Percentiles rank a stretch among this genome's conserved stretches.
Evolutionary conservation across 2,329 filamentous ascomycete genomes (phyloP).

Genomic region (Alternaria consortialis): DNA sequence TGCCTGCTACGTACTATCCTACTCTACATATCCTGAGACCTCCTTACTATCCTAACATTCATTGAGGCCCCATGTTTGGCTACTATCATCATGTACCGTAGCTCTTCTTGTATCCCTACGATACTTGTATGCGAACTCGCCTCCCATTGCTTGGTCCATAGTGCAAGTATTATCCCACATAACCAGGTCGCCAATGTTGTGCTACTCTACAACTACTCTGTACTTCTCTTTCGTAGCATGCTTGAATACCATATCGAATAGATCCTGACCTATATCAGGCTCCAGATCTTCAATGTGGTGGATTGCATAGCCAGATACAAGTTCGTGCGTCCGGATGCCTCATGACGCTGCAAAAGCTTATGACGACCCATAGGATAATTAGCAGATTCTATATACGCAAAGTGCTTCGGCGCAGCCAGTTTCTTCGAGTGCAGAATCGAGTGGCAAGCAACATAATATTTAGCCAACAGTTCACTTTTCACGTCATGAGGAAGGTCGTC

Average conservation of each 20-base stretch:
- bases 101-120: not conserved
- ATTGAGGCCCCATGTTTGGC: not conserved
- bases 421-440: not conserved
- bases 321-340: slow-evolving; percentile 61
- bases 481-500: not conserved
- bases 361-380: slow-evolving; percentile 56
- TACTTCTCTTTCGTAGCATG: not conserved
- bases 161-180: not conserved
- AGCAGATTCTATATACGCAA: slow-evolving; percentile 54
- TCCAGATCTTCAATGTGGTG: not conserved
- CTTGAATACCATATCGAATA: not conserved
- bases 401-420: slow-evolving; percentile 55
- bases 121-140: not conserved
- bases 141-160: not conserved
- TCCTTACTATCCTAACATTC: not conserved
- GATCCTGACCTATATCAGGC: not conserved
- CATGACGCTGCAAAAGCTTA: slow-evolving; percentile 61
- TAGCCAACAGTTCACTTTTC: not conserved
- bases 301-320: slow-evolving; percentile 51
- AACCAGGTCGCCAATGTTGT: not conserved
- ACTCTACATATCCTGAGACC: no score
- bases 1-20: no score
- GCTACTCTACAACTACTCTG: not conserved
- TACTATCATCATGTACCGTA: not conserved
- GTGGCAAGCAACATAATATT: not conserved